Percentiles rank a stretch among this genome's conserved stretches.
phyloP scores from a whole-genome alignment of 2,329 filamentous ascomycete genomes.

The Taxawa tesnikishii region DNA sequence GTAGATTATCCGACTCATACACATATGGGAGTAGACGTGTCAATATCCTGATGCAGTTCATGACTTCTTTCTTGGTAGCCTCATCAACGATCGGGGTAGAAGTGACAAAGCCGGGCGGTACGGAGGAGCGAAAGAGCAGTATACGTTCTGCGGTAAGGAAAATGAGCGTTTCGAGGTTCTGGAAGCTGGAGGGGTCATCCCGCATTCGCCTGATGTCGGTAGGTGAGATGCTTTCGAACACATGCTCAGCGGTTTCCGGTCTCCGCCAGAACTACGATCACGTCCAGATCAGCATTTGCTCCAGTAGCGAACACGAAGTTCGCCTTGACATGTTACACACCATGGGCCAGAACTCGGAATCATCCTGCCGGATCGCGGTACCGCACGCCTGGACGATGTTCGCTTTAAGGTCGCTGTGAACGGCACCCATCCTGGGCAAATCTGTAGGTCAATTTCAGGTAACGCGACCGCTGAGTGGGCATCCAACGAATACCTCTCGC shows the following conservation, averaged over 20 bases:
- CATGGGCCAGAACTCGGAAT: conserved; percentile 10
- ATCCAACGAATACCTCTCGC: too few species aligned
- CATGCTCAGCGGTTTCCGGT: conserved; percentile 87
- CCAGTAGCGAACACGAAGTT: too few species aligned
- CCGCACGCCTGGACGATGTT: conserved; percentile 11
- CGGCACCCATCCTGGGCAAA: conserved; percentile 11
- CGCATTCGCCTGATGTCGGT: conserved; percentile 76
- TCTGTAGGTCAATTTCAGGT: too few species aligned
- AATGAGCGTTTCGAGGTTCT: conserved; percentile 82
- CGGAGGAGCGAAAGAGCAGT: conserved; percentile 68
- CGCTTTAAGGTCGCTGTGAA: conserved; percentile 10
- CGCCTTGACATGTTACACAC: too few species aligned
- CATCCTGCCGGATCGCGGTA: conserved; percentile 7
- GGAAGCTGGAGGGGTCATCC: conserved; percentile 55
- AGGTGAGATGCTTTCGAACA: conserved; percentile 54
- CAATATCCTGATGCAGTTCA: conserved; percentile 88
- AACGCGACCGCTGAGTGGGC: too few species aligned
- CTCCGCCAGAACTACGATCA: conserved; percentile 86
- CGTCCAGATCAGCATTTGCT: background rate
- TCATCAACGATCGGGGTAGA: background rate
- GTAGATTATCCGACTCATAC: conserved; percentile 76
- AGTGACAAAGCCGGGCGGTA: conserved; percentile 8
- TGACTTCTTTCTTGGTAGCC: conserved; percentile 47
- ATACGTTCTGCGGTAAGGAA: conserved; percentile 73
- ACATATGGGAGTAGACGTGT: conserved; percentile 83